These are phyloP conservation scores for Aspergillus japonicus DNA, from an alignment of 2,329 filamentous ascomycete species.

Conservation along the genomic window DNA sequence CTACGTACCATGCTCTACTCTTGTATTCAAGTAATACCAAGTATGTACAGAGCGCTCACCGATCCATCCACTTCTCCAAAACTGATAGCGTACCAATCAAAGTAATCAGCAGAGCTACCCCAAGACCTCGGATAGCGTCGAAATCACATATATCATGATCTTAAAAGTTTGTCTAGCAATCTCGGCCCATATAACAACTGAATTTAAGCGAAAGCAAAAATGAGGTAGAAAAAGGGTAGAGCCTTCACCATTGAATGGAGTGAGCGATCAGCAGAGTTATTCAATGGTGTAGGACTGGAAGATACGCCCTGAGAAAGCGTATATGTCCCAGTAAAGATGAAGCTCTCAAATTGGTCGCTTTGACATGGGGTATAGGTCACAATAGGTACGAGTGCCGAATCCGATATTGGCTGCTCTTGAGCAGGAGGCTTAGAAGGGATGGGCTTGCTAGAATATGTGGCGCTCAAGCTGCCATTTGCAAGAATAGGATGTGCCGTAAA, in stretches of 20 bases:
- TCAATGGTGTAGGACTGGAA: background rate
- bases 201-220: background rate
- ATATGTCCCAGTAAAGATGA: background rate
- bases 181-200: background rate
- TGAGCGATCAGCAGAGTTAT: background rate
- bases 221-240: background rate
- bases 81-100: background rate
- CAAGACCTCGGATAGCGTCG: background rate
- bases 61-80: background rate
- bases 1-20: background rate
- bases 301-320: background rate
- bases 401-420: background rate
- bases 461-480: background rate
- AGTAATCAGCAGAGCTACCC: background rate
- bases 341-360: background rate
- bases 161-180: background rate
- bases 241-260: background rate
- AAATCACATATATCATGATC: background rate
- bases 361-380: background rate
- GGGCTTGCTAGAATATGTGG: background rate
- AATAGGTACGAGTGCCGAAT: background rate
- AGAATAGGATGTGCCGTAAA: background rate
- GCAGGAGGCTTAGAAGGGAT: background rate
- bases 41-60: background rate
- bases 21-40: background rate